Base-by-base conservation (phyloP, 1,284 basidiomycete species). In the Malassezia dermatis region DNA sequence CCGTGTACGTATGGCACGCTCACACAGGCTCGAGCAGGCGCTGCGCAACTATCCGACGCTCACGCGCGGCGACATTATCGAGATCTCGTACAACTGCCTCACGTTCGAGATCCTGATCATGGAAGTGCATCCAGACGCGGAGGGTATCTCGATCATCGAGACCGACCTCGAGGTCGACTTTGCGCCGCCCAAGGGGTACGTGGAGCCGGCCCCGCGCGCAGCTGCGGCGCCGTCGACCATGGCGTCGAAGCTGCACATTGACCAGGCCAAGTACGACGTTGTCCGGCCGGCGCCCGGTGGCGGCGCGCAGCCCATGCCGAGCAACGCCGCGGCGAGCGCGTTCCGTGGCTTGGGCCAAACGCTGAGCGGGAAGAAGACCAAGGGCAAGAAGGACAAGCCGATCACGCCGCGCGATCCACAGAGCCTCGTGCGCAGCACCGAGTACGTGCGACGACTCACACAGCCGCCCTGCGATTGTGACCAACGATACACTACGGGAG, bases 201-300 rank as follows among this genome's bases (percentile, higher is more conserved):
- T 93, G 21, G 94, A 98, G 75, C 94, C 93, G 0, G 84, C 88
- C 62, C 82, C 86, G 37, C 85, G 86, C 6, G 68, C 71, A 8
- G 86, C 86, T 51, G 82, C 83, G 1, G 84, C 90, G 1, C 84
- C 85, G 8, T 77, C 86, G 8, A 96, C 91, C 1, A 96, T 99
- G 93, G 91, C 93, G 0, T 87, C 86, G 49, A 96, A 95, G 77
- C 82, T 96, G 53, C 90, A 90, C 75, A 96, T 99, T 59, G 89
- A 98, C 46, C 64, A 60, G 31, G 47, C 46, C 19, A 61, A 63
- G 35, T 53, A 62, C 21, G 71, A 73, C 6, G 60, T 62, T 13
- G 66, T 74, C 10, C 63, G 64, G 8, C 59, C 68, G 71, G 77
- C 75, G 1, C 58, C 57, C 13, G 51, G 48, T 4, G 59, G 49